Percentiles rank a stretch among this genome's conserved stretches.
These are phyloP conservation scores for Cladophialophora exuberans DNA, from an alignment of 2,329 filamentous ascomycete genomes.

Conservation along the genomic window DNA sequence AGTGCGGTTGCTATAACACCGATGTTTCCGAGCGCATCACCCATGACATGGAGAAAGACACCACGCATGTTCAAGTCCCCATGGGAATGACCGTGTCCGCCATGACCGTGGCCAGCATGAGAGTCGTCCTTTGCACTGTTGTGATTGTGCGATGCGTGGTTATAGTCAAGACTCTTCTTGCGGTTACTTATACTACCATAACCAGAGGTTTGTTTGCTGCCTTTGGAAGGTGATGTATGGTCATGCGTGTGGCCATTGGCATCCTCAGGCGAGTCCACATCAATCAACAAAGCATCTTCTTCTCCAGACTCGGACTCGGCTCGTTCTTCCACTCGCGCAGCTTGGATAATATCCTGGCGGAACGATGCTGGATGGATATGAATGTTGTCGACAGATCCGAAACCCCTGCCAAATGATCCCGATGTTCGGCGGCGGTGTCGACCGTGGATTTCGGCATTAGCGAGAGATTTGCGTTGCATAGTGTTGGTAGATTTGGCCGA, in stretches of 20 bases:
- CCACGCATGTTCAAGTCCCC: constrained; percentile 93
- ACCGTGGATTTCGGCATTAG: constrained; percentile 35
- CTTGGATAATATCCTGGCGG: constrained; percentile 87
- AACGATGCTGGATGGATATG: constrained; percentile 89
- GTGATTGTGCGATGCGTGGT: constrained; percentile 78
- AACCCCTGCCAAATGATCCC: constrained; percentile 63
- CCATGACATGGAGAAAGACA: constrained; percentile 66
- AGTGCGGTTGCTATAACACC: constrained; percentile 66
- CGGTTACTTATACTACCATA: constrained; percentile 32
- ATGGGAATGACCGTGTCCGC: constrained; percentile 75
- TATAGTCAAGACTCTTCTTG: constrained; percentile 39
- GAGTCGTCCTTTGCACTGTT: constrained; percentile 68
- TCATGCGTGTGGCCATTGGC: constrained; percentile 26
- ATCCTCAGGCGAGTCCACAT: constrained; percentile 40
- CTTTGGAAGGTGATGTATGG: constrained; percentile 33
- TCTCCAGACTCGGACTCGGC: constrained; percentile 55
- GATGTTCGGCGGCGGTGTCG: constrained; percentile 62
- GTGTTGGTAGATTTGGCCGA: constrained; percentile 35
- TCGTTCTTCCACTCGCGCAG: constrained; percentile 65
- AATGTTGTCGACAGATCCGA: constrained; percentile 66
- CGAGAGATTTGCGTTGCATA: constrained; percentile 35
- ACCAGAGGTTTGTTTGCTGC: constrained; percentile 24
- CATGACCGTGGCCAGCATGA: constrained; percentile 46
- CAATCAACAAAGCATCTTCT: constrained; percentile 36
- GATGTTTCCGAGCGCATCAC: constrained; percentile 53